These are phyloP conservation scores for Podila verticillata DNA, from an alignment of 192 early-diverging fungal genomes.

Conservation along the genomic window DNA sequence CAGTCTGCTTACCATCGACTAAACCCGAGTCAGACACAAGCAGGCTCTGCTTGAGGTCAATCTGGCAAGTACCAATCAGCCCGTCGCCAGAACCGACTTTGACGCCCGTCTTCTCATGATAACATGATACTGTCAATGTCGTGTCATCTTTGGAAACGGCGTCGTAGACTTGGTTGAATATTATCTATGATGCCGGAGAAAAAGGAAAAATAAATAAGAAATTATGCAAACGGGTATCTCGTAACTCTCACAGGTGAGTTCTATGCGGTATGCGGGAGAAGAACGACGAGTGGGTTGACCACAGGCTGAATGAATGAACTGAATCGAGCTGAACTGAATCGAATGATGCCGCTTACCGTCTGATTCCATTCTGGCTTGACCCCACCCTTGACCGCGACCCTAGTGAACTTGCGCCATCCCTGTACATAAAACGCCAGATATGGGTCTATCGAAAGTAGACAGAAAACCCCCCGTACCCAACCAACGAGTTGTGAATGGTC, in stretches of 20 bases:
- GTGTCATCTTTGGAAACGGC: slow-evolving; percentile 10
- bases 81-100: slow-evolving; percentile 35
- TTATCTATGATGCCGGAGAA: slow-evolving; percentile 16
- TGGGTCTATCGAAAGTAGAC: slow-evolving; percentile 18
- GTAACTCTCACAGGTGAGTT: neutral
- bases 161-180: slow-evolving; percentile 24
- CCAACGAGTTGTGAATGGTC: neutral
- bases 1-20: slow-evolving; percentile 12
- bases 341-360: slow-evolving; percentile 15
- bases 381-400: slow-evolving; percentile 44
- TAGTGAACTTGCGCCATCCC: slow-evolving; percentile 32
- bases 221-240: neutral
- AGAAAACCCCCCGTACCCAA: neutral
- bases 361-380: slow-evolving; percentile 43
- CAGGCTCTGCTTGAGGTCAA: slow-evolving; percentile 36
- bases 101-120: slow-evolving; percentile 39
- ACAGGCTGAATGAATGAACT: no score
- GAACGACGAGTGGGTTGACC: neutral
- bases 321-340: no score
- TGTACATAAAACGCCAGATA: slow-evolving; percentile 42
- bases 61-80: slow-evolving; percentile 41
- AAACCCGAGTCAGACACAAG: slow-evolving; percentile 12
- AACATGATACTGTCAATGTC: slow-evolving; percentile 25
- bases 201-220: neutral
- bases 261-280: neutral